Evolutionary conservation across 2,329 filamentous ascomycete genomes (phyloP), one percentile per base, ranked within the genome.

Genomic region (Tetracladium maxilliforme): DNA sequence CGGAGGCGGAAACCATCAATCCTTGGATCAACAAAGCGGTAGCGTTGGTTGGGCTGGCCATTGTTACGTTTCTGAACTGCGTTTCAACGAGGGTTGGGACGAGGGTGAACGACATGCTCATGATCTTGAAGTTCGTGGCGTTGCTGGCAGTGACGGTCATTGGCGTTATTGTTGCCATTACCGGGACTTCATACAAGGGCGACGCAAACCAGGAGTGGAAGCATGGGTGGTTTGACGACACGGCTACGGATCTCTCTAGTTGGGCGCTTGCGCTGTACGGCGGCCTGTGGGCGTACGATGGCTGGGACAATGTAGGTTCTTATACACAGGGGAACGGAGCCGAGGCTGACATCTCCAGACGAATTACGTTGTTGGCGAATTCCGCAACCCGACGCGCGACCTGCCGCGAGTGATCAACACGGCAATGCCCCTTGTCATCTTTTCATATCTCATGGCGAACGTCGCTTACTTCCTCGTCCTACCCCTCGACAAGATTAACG

Each of bases 301-400:
- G 90, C 16, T 98, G 90, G 90, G 90, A 98, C 47, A 98, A 98
- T 49, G 83, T 90, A 55, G 56, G 77, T 61, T 17, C 24, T 14
- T 16, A n/a, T n/a, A n/a, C n/a, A n/a, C n/a, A n/a, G n/a, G n/a
- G n/a, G n/a, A n/a, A n/a, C n/a, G n/a, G n/a, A n/a, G n/a, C n/a
- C 15, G 10, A 15, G 9, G 28, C 41, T 52, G 36, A 51, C 34
- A 19, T 18, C 21, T 6, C 18, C 34, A 90, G 82, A 92, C 87
- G 33, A 98, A 94, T 52, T 98, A 94, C 43, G 90, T 98, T 6
- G 84, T 92, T 1, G 90, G 86, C 40, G 90, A 98, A 52, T 95
- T 98, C 57, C 79, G 84, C 41, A 86, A 94, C 43, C 83, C 90
- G 1, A 68, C 69, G 23, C 74, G 84, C 34, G 90, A 98, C 47